Evolutionary conservation across 345 rosid genomes (phyloP).

Genomic region (Hypericum perforatum): DNA sequence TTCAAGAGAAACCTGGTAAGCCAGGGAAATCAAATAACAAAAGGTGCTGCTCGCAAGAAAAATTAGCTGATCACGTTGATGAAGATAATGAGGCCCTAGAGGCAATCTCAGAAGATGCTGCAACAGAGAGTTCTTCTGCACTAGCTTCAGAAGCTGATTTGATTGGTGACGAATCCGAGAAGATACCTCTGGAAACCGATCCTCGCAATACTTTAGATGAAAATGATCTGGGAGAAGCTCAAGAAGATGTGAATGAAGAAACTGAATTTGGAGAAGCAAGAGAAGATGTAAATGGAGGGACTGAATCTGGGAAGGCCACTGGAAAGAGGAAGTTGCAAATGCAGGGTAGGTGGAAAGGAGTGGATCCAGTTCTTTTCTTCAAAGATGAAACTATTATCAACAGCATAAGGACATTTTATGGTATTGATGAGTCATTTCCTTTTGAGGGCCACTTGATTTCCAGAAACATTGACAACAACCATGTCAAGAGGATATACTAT

Average conservation of each 20-base stretch:
- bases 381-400: conserved; percentile 53
- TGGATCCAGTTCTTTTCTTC: conserved; percentile 81
- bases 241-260: not conserved
- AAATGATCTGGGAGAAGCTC: conserved; percentile 26
- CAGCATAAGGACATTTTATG: conserved; percentile 70
- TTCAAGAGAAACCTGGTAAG: conserved; percentile 27
- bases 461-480: conserved; percentile 69
- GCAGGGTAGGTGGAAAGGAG: conserved; percentile 92
- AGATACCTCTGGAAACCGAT: conserved; percentile 20
- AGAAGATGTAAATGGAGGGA: conserved; percentile 21
- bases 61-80: conserved; percentile 21
- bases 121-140: conserved; percentile 27
- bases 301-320: conserved; percentile 28
- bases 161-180: conserved; percentile 24
- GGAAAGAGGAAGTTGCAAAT: conserved; percentile 77
- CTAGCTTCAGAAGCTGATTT: conserved; percentile 30
- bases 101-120: conserved; percentile 22
- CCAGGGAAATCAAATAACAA: conserved; percentile 13
- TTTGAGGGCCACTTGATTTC: conserved; percentile 64
- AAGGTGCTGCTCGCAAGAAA: conserved; percentile 21
- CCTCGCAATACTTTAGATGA: conserved; percentile 21
- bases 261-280: no score
- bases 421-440: conserved; percentile 68
- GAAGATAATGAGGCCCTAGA: conserved; percentile 24
- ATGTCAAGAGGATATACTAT: conserved; percentile 87